These are phyloP conservation scores for Talaromyces amestolkiae DNA, from an alignment of 2,329 filamentous ascomycete genomes.

Conservation along the genomic window DNA sequence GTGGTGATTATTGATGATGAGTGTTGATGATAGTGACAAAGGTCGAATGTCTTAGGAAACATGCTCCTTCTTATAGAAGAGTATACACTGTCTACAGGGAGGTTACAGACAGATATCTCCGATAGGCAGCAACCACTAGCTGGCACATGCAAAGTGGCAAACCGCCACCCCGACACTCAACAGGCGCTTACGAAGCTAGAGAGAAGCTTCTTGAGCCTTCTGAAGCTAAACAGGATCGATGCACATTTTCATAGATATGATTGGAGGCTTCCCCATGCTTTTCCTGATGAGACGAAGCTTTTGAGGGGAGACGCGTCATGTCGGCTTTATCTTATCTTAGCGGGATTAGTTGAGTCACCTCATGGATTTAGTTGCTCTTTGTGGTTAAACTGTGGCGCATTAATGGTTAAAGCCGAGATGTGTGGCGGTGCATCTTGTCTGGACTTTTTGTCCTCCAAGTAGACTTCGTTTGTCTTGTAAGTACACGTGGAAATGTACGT, in stretches of 20 bases:
- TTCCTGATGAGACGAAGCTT: not conserved
- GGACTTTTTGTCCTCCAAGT: too few species aligned
- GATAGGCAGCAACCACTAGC: slow-evolving; percentile 14
- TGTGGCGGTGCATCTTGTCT: not conserved
- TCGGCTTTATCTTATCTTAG: slow-evolving; percentile 1
- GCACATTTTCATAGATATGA: not conserved
- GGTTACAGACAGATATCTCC: not conserved
- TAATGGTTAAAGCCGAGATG: not conserved
- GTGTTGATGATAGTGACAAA: too few species aligned
- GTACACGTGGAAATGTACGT: not conserved
- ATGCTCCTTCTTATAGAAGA: slow-evolving; percentile 9
- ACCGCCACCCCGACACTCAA: not conserved
- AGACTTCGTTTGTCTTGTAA: too few species aligned
- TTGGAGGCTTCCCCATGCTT: not conserved
- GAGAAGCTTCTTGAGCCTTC: slow-evolving; percentile 17
- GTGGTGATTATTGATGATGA: not conserved
- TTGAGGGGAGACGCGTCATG: not conserved
- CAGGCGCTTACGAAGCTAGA: slow-evolving; percentile 3
- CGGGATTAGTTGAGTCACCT: not conserved
- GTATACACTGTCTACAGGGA: not conserved
- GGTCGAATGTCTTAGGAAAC: not conserved
- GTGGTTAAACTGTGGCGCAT: not conserved
- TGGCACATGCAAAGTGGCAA: slow-evolving; percentile 12
- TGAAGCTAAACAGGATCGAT: not conserved
- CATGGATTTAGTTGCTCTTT: not conserved